phyloP scores from a whole-genome alignment of 139 green algal genomes.

The Tetradesmus lagerheimii region DNA sequence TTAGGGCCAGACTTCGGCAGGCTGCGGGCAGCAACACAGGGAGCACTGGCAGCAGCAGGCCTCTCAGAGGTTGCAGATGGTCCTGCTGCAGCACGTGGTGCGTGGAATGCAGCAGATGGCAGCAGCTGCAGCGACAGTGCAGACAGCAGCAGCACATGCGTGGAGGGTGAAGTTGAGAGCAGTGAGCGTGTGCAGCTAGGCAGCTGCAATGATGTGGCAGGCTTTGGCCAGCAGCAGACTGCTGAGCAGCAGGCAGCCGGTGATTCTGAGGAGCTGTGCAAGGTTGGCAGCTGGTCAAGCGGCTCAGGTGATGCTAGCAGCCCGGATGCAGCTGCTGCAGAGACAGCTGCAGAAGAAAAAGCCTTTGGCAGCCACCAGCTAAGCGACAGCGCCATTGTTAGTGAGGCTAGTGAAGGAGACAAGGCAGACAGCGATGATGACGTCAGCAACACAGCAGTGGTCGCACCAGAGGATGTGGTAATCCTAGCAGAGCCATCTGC shows the following conservation, averaged over 20 bases:
- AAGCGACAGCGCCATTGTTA: background rate
- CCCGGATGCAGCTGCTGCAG: background rate
- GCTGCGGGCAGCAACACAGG: background rate
- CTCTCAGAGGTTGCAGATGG: background rate
- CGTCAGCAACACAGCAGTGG: background rate
- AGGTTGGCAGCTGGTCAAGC: background rate
- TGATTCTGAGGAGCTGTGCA: background rate
- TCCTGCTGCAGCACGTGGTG: background rate
- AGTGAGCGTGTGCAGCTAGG: background rate
- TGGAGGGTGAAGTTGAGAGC: too few relatives aligned
- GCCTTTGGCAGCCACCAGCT: background rate
- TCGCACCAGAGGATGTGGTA: slow-evolving; percentile 7
- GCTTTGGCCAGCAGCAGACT: background rate
- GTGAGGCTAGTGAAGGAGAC: background rate
- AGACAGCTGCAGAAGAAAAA: background rate
- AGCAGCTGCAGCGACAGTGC: background rate
- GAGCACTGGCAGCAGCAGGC: slow-evolving; percentile 7
- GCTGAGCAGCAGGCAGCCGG: background rate
- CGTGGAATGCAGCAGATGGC: background rate
- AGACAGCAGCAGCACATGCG: background rate
- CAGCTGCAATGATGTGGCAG: background rate
- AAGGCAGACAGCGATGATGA: background rate
- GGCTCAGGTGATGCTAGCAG: background rate
- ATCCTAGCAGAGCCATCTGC: background rate
- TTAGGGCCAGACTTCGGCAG: background rate